Evolutionary conservation across 306 rosid species (phyloP), one percentile per base, ranked within the genome.

Genomic region (Styphnolobium japonicum): DNA sequence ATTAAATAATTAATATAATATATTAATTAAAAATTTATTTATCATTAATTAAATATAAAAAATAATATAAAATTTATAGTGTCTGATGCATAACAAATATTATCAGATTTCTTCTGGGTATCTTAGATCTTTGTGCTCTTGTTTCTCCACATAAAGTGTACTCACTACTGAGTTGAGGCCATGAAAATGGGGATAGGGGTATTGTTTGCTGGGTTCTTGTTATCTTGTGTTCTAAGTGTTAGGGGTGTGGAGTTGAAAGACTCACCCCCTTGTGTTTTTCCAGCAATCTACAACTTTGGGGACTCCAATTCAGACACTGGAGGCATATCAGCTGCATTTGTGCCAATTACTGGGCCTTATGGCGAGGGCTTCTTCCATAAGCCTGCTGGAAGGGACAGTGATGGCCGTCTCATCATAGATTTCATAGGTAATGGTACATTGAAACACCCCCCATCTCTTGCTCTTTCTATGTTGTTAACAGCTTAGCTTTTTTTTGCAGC

Each of bases 281-380:
- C 93, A 25, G 93, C 89, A 12, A 60, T 89, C 65, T 89, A 87
- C 88, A 89, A 89, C 86, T 89, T 87, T 39, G 93, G 93, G 0
- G 93, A 89, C 85, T 89, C 93, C 1, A 89, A 89, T 42, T 89
- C 93, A 29, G 93, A 89, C 84, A 89, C 93, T 1, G 93, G 93
- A n/a, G n/a, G n/a, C n/a, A n/a, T n/a, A n/a, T n/a, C n/a, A n/a
- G n/a, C n/a, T n/a, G n/a, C n/a, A n/a, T 89, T 90, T 61, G 89
- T 80, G 19, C 92, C 92, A 0, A 88, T 90, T 18, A 21, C 31
- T 0, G 75, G 74, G n/a, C 94, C 94, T 1, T 86, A 86, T 23
- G 94, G 94, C 2, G 88, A 67, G 7, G 86, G 71, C 29, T 90
- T 88, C 89, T 86, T 88, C 73, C 86, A 73, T 5, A 84, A 82